Evolutionary conservation across 192 early-diverging fungal species (phyloP).

Genomic region (Polychytrium aggregatum): DNA sequence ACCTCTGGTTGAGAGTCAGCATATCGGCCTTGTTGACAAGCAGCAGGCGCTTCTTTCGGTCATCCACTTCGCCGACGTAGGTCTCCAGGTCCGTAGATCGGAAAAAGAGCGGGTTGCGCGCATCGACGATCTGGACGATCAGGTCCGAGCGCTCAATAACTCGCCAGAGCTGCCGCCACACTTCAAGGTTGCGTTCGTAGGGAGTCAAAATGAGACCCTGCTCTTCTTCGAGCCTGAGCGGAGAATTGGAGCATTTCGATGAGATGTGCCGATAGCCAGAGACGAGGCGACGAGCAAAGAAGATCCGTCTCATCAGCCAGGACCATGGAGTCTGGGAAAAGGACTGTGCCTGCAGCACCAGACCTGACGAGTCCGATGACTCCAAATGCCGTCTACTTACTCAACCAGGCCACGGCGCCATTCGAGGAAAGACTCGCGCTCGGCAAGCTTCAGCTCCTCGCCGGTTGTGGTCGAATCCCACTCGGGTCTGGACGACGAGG

Average conservation of each 20-base stretch:
- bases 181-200: slow-evolving; percentile 96
- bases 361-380: too few relatives aligned
- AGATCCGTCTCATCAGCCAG: too few relatives aligned
- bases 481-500: slow-evolving; percentile 55
- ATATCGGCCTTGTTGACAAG: slow-evolving; percentile 99
- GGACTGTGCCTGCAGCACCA: too few relatives aligned
- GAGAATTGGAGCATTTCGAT: too few relatives aligned
- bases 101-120: slow-evolving; percentile 89
- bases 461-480: slow-evolving; percentile 83
- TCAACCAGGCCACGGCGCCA: slow-evolving; percentile 82
- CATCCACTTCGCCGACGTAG: slow-evolving; percentile 86
- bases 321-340: too few relatives aligned
- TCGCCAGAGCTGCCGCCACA: slow-evolving; percentile 98
- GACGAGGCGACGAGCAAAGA: too few relatives aligned
- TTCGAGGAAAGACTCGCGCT: slow-evolving; percentile 79
- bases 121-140: slow-evolving; percentile 98
- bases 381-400: too few relatives aligned
- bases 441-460: slow-evolving; percentile 63
- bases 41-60: slow-evolving; percentile 74
- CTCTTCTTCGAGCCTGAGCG: slow-evolving; percentile 79
- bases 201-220: slow-evolving; percentile 91
- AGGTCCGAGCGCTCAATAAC: slow-evolving; percentile 94
- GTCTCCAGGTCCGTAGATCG: slow-evolving; percentile 74
- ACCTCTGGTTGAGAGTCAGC: slow-evolving; percentile 75
- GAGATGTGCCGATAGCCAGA: too few relatives aligned